A percentile compares a stretch with the other conserved stretches of the same genome.
phyloP scores from a whole-genome alignment of 2,329 filamentous ascomycete genomes.

The Diaporthe sp. region DNA sequence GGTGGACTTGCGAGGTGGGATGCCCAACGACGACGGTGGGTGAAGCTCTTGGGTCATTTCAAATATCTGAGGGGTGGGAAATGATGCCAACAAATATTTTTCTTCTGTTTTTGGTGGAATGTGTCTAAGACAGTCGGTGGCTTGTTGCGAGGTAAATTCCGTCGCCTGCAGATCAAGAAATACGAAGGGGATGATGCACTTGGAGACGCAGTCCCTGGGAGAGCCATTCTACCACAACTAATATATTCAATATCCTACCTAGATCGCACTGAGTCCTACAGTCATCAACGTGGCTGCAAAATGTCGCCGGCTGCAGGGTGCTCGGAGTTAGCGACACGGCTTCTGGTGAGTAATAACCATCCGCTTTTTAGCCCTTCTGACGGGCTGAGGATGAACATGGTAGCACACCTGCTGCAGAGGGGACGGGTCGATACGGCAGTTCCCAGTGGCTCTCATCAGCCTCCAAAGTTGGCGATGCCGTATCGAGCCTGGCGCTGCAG shows the following conservation, averaged over 20 bases:
- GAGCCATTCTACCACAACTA: not conserved
- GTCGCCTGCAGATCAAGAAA: not conserved
- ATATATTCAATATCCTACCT: not conserved
- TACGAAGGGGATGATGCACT: not conserved
- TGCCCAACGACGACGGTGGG: not conserved
- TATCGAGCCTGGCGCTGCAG: not conserved
- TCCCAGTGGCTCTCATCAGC: conserved; percentile 6
- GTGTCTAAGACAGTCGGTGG: conserved; percentile 2
- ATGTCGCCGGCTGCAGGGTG: not conserved
- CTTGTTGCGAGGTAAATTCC: not conserved
- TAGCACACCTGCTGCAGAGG: not conserved
- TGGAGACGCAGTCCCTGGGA: not conserved
- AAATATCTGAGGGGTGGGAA: not conserved
- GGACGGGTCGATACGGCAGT: no score
- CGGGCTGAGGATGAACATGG: not conserved
- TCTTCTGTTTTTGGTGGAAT: not conserved
- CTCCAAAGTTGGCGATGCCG: not conserved
- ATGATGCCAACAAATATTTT: not conserved
- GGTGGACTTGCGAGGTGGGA: not conserved
- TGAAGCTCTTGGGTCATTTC: not conserved
- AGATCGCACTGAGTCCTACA: not conserved
- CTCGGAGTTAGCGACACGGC: conserved; percentile 19
- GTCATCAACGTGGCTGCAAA: not conserved
- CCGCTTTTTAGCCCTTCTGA: not conserved
- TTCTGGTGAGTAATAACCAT: not conserved